phyloP scores from a whole-genome alignment of 129 eudicot species.

The Helianthus annuus region HanXRQr2.0-SUNRISE NC_035445.2:164321129-164321628 shows the following conservation, averaged over 20 bases:
- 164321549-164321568: background rate
- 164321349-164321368: conserved; percentile 59
- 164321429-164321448: conserved; percentile 76
- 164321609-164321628: too few relatives aligned
- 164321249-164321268: conserved; percentile 50
- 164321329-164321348: conserved; percentile 66
- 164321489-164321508: conserved; percentile 64
- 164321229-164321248: conserved; percentile 67
- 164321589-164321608: too few relatives aligned
- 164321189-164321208: conserved; percentile 70
- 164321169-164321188: conserved; percentile 74
- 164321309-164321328: conserved; percentile 78
- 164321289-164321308: conserved; percentile 58
- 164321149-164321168: conserved; percentile 72
- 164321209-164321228: conserved; percentile 73
- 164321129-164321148: conserved; percentile 56
- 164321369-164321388: conserved; percentile 64
- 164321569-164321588: too few relatives aligned
- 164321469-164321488: conserved; percentile 76
- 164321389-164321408: conserved; percentile 85
- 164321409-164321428: conserved; percentile 67
- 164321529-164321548: background rate
- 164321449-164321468: conserved; percentile 67
- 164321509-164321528: conserved; percentile 39
- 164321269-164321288: conserved; percentile 69